These are phyloP conservation scores for Arabidopsis thaliana DNA, from an alignment of 345 rosid species.

Conservation along the genomic window DNA sequence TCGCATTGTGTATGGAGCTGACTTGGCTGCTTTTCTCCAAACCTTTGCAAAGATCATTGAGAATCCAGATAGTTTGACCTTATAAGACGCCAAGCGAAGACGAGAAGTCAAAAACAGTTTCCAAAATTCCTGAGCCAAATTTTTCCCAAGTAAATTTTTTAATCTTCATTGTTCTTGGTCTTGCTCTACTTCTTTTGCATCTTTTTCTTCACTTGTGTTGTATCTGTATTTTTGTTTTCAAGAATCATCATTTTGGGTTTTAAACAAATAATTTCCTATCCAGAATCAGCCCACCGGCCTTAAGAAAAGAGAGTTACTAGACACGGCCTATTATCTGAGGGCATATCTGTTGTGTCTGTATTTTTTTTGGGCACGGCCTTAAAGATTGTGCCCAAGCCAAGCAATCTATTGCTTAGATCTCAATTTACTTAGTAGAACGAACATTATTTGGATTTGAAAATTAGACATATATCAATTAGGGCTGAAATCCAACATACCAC, in stretches of 20 bases:
- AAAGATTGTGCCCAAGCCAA: background rate
- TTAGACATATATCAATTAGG: background rate
- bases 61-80: slow-evolving; percentile 83
- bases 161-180: slow-evolving; percentile 22
- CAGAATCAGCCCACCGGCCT: background rate
- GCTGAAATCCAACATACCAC: background rate
- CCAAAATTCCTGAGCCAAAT: slow-evolving; percentile 25
- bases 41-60: slow-evolving; percentile 89
- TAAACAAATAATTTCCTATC: background rate
- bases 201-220: slow-evolving; percentile 22
- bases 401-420: background rate
- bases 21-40: slow-evolving; percentile 90
- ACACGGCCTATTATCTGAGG: slow-evolving; percentile 9
- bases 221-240: slow-evolving; percentile 33
- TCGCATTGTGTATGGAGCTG: slow-evolving; percentile 89
- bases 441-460: background rate
- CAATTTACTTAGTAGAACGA: background rate
- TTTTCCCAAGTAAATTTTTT: slow-evolving; percentile 6
- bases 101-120: slow-evolving; percentile 1
- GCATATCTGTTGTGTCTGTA: background rate
- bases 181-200: slow-evolving; percentile 24
- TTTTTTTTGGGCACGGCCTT: background rate
- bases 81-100: slow-evolving; percentile 50
- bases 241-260: slow-evolving; percentile 31
- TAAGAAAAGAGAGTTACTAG: background rate